Percentiles rank a stretch among this genome's conserved stretches.
These are phyloP conservation scores for Trichoderma sp. DNA, from an alignment of 2,329 filamentous ascomycete genomes.

Conservation along the genomic window DNA sequence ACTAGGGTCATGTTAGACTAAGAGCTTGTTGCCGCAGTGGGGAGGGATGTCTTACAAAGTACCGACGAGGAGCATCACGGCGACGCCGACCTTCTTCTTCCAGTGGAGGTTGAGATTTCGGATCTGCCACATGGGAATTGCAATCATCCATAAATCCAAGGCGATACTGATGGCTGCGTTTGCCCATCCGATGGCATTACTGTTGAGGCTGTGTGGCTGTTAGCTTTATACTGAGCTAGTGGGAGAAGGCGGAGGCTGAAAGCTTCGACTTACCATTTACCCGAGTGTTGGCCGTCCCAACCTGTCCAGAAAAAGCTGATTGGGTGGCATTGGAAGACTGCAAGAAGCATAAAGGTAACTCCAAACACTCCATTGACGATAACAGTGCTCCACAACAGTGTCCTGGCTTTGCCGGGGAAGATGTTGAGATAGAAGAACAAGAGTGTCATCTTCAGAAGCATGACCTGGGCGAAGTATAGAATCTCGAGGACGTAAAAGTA, in stretches of 20 bases:
- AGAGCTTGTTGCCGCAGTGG: neutral
- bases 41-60: slow-evolving; percentile 32
- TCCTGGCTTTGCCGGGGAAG: slow-evolving; percentile 32
- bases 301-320: slow-evolving; percentile 39
- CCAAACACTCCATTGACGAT: slow-evolving; percentile 33
- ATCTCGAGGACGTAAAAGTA: slow-evolving; percentile 36
- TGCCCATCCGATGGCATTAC: slow-evolving; percentile 41
- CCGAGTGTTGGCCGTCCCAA: neutral
- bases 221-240: slow-evolving; percentile 25
- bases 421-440: slow-evolving; percentile 44
- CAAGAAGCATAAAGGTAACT: slow-evolving; percentile 32
- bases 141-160: slow-evolving; percentile 44
- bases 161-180: slow-evolving; percentile 42
- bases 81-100: slow-evolving; percentile 43
- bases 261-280: neutral
- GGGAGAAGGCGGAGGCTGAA: neutral
- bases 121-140: slow-evolving; percentile 40
- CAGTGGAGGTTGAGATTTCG: slow-evolving; percentile 34
- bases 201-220: slow-evolving; percentile 37
- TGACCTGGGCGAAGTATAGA: slow-evolving; percentile 39
- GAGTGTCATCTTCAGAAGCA: slow-evolving; percentile 40
- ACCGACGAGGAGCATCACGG: slow-evolving; percentile 44
- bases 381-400: slow-evolving; percentile 34
- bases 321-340: slow-evolving; percentile 40
- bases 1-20: slow-evolving; percentile 19